phyloP scores from a whole-genome alignment of 768 basidiomycete genomes.

The Psilocybe cubensis region DNA sequence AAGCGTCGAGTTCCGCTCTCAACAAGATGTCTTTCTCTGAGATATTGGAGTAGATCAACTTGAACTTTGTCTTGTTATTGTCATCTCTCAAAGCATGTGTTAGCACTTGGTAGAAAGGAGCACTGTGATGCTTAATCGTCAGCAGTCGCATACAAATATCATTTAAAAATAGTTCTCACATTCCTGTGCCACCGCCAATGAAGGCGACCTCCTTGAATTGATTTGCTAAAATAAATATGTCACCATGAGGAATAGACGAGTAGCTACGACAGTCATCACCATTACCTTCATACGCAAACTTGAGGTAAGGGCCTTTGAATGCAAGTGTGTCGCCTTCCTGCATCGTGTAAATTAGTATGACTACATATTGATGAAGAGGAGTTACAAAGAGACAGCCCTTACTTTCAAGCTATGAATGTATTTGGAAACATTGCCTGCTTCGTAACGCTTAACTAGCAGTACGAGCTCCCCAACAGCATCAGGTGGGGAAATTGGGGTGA shows the following conservation, averaged over 20 bases:
- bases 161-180: conserved; percentile 52
- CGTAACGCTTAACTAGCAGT: conserved; percentile 84
- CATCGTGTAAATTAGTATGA: not conserved
- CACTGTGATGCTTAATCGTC: not conserved
- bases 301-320: conserved; percentile 88
- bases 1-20: conserved; percentile 70
- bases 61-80: conserved; percentile 31
- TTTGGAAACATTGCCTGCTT: conserved; percentile 81
- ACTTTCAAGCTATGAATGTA: conserved; percentile 77
- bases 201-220: conserved; percentile 84
- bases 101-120: not conserved
- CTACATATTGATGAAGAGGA: not conserved
- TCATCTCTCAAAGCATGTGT: not conserved
- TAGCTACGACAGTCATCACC: not conserved
- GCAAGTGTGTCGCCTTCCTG: conserved; percentile 75
- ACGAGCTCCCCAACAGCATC: conserved; percentile 73
- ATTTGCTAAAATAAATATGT: conserved; percentile 51
- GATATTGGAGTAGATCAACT: conserved; percentile 86
- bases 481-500: conserved; percentile 86
- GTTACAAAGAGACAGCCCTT: not conserved
- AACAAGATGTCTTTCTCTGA: conserved; percentile 90
- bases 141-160: not conserved
- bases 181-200: conserved; percentile 92
- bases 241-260: not conserved
- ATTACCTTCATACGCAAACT: conserved; percentile 83